Evolutionary conservation across 1,139 yeast genomes (phyloP).

Genomic region (Suhomyces coccinellae): DNA sequence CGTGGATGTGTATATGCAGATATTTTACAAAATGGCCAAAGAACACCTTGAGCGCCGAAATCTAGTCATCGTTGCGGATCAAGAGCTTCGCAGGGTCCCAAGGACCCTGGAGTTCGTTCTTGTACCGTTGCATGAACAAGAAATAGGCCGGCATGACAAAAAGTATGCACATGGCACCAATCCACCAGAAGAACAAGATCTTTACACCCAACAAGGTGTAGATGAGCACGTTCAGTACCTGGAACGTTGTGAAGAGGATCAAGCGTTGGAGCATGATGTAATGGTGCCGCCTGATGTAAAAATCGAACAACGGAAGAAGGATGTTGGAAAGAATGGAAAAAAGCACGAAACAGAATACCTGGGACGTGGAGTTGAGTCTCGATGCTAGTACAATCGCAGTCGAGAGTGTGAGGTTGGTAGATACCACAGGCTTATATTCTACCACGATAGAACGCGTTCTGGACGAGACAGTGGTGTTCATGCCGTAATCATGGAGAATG

Average conservation of each 20-base stretch:
- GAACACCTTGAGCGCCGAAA: neutral
- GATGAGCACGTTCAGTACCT: constrained; percentile 25
- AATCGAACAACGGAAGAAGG: constrained; percentile 68
- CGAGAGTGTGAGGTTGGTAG: constrained; percentile 81
- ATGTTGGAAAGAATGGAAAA: constrained; percentile 74
- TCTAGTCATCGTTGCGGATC: constrained; percentile 1
- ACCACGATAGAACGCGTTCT: constrained; percentile 10
- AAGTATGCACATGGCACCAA: constrained; percentile 47
- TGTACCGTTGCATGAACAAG: constrained; percentile 70
- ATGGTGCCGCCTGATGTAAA: constrained; percentile 49
- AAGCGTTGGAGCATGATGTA: constrained; percentile 31
- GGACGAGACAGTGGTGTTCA: constrained; percentile 27
- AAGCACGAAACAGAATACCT: constrained; percentile 80
- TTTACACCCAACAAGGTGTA: constrained; percentile 39
- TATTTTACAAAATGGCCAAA: neutral
- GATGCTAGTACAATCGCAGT: constrained; percentile 92
- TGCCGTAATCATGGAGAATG: constrained; percentile 64
- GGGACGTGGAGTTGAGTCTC: constrained; percentile 66
- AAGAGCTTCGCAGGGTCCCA: constrained; percentile 87
- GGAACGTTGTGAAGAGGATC: constrained; percentile 28
- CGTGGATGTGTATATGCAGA: neutral
- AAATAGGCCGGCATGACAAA: constrained; percentile 72
- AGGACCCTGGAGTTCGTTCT: constrained; percentile 88
- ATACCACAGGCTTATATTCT: constrained; percentile 57
- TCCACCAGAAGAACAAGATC: constrained; percentile 50